Base-by-base conservation (phyloP, 2,329 filamentous ascomycete genomes). In the Colletotrichum abscissum region DNA sequence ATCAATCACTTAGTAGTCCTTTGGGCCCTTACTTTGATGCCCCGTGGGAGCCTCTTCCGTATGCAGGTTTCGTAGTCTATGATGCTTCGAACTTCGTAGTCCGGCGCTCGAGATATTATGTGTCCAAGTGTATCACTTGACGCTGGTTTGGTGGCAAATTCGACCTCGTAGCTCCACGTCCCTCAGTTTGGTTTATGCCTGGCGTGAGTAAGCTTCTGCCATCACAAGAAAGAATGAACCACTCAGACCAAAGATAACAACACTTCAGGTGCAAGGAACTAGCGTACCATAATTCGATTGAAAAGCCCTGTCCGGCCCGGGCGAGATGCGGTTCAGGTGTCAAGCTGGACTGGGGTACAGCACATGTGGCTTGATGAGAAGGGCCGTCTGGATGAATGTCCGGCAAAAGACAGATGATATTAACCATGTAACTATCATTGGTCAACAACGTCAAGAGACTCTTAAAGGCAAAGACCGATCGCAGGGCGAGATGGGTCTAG, bases 341-440 rank as follows among this genome's bases (percentile, higher is more conserved):
- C 30, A 60, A 63, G 54, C 59, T 64, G 60, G 35, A 54, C 55
- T 33, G 22, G 38, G 67, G 38, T 30, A 19, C 42, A 55, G 28
- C 38, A 24, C 71, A 74, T 68, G 69, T 72, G 63, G 63, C 63
- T 75, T 79, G 72, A 77, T 3, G 46, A 75, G 56, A 75, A 75
- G 76, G 74, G 55, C 70, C 70, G 70, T 74, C 74, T 75, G 77
- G 75, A 56, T 75, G 63, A 76, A 28, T 12, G 58, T 66, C 69
- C 75, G 78, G 77, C n/a, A 79, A 78, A 80, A 80, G 74, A 66
- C 55, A 58, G 49, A 16, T 62, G 33, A 26, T 75, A 78, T 80
- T 76, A 79, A 71, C 78, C 78, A 68, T 55, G 73, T 67, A 75
- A 75, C 76, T 5, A 22, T 64, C 11, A 76, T 66, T 76, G 75